Evolutionary conservation across 169 alveolate genomes (phyloP), one percentile per base, ranked within the genome.

Genomic region (Cyclospora cayetanensis): DNA sequence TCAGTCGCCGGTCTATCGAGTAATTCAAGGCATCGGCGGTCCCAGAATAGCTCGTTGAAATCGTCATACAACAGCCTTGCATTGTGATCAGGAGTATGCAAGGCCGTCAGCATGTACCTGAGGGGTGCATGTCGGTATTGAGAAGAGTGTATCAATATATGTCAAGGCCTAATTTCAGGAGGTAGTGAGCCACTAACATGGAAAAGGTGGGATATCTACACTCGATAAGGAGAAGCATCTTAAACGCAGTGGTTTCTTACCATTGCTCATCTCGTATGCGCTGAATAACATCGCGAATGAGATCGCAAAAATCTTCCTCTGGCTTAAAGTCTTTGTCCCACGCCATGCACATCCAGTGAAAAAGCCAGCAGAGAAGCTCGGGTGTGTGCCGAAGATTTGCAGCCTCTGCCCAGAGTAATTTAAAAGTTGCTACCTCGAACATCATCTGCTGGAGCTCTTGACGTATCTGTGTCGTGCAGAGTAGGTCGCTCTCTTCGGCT

Each of bases 331-430:
- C 65, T 42, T 80, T 80, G 84, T 90, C 90, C 93, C 93, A 90
- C 25, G 90, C 90, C 90, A 60, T 27, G 66, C 90, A 77, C 63
- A 90, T n/a, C 93, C 93, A 90, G 74, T 90, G 93, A 60, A 90
- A 90, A 20, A 90, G 43, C 90, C 90, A 90, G 63, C 90, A 77
- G 53, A 90, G 84, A 22, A 90, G 84, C 90, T 90, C 93, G 27
- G 93, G 93, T 1, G 90, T 77, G 34, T 90, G 93, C 37, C 93
- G 83, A 25, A 90, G 93, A 39, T 90, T 90, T 29, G 90, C 90
- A 7, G 93, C 90, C 90, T 90, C 93, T 27, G 90, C 93, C 93
- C 93, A 90, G 11, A 90, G 52, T n/a, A 90, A 34, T 39, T 90
- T 90, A 41, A 76, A 90, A 18, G 86, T 55, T 4, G 90, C 93